phyloP scores from a whole-genome alignment of 1,284 basidiomycete genomes.

The Sporisorium sorghi region DNA sequence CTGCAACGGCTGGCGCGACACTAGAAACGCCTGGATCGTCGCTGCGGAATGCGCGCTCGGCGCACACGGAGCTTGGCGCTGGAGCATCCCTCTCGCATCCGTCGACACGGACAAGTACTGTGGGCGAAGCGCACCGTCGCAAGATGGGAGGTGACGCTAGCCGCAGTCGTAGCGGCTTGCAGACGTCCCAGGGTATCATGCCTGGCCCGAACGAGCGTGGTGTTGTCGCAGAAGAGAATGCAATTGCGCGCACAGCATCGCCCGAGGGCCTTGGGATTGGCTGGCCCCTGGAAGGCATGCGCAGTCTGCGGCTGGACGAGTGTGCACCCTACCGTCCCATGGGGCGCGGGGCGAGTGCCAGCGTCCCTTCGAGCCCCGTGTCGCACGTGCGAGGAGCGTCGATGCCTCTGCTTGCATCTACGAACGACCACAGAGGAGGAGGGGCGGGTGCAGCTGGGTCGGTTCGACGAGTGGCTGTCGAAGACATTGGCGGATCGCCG shows the following conservation, averaged over 20 bases:
- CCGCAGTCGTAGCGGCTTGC: neutral
- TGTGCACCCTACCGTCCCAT: neutral
- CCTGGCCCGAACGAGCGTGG: neutral
- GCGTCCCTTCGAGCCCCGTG: constrained; percentile 21
- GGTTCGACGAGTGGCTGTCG: neutral
- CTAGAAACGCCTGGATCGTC: constrained; percentile 5
- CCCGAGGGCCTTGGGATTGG: constrained; percentile 14
- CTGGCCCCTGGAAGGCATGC: constrained; percentile 25
- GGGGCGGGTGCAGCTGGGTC: neutral
- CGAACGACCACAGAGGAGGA: neutral
- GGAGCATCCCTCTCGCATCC: constrained; percentile 7
- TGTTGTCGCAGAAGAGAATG: neutral
- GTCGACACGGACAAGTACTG: constrained; percentile 13
- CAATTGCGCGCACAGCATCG: no score
- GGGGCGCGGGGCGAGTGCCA: neutral
- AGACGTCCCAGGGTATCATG: neutral
- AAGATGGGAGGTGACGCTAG: neutral
- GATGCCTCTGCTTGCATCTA: constrained; percentile 13
- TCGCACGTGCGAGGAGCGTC: constrained; percentile 27
- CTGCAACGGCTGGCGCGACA: constrained; percentile 26
- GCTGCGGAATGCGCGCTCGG: neutral
- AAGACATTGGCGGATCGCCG: constrained; percentile 27
- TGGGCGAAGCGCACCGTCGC: neutral
- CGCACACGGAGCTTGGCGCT: neutral
- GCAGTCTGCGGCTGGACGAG: constrained; percentile 12